Evolutionary conservation across 2,329 filamentous ascomycete species (phyloP).

Genomic region (Gyromitra esculenta): DNA sequence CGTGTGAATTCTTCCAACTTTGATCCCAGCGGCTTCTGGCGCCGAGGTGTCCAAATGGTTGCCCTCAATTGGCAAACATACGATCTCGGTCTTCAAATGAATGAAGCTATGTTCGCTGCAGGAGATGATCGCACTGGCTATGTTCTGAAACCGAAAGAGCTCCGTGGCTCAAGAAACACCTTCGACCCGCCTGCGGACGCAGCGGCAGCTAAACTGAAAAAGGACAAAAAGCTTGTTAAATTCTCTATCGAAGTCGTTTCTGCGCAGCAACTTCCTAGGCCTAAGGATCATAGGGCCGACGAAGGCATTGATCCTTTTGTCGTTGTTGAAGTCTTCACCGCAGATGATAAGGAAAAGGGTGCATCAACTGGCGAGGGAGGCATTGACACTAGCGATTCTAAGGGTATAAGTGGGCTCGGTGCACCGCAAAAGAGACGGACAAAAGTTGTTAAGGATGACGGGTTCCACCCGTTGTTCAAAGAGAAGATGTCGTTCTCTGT

Average conservation of each 20-base stretch:
- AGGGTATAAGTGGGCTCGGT: constrained; percentile 69
- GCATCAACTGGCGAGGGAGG: constrained; percentile 74
- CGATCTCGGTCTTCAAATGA: constrained; percentile 93
- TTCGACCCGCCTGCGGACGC: constrained; percentile 66
- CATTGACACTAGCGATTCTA: constrained; percentile 71
- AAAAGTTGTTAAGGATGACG: constrained; percentile 82
- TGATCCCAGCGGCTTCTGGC: constrained; percentile 92
- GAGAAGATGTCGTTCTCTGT: constrained; percentile 81
- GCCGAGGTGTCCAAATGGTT: constrained; percentile 95
- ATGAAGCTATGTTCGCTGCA: constrained; percentile 96
- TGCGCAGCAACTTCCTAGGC: constrained; percentile 90
- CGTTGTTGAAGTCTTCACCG: constrained; percentile 92
- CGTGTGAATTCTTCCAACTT: constrained; percentile 92
- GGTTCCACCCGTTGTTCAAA: constrained; percentile 90
- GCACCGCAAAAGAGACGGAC: constrained; percentile 82
- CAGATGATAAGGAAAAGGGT: constrained; percentile 87
- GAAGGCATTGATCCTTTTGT: constrained; percentile 89
- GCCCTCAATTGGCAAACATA: constrained; percentile 99
- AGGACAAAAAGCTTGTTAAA: constrained; percentile 80
- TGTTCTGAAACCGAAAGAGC: constrained; percentile 87
- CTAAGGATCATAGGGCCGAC: constrained; percentile 75
- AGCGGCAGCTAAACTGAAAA: constrained; percentile 69
- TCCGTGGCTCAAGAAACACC: constrained; percentile 75
- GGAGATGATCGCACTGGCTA: constrained; percentile 88
- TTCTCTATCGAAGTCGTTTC: constrained; percentile 92